Evolutionary conservation across 1,284 basidiomycete genomes (phyloP).

Genomic region (Omphalotus olearius): DNA sequence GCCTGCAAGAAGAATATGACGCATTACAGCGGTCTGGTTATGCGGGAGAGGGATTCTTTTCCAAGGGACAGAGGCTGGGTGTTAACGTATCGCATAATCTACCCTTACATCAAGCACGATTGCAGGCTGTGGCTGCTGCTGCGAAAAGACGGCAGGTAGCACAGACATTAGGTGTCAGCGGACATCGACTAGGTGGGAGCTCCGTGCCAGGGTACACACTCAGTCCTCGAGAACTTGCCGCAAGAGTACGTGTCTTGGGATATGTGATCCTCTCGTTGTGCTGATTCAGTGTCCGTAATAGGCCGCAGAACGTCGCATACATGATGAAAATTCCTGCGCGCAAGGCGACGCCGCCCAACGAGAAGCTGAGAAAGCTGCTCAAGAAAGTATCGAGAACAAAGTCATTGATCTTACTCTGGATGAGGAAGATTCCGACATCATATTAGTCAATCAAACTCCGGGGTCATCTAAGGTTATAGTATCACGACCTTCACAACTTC

Average conservation of each 20-base stretch:
- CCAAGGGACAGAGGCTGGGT: slow-evolving; percentile 65
- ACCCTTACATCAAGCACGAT: slow-evolving; percentile 57
- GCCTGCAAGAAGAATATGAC: slow-evolving; percentile 80
- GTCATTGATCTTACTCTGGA: slow-evolving; percentile 59
- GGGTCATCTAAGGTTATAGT: slow-evolving; percentile 5
- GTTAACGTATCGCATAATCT: slow-evolving; percentile 57
- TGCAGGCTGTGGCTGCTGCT: slow-evolving; percentile 70
- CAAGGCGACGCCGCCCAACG: slow-evolving; percentile 53
- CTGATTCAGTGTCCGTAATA: slow-evolving; percentile 25
- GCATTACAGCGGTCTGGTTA: slow-evolving; percentile 74
- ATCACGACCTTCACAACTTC: background rate
- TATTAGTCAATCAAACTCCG: slow-evolving; percentile 19
- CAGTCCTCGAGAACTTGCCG: slow-evolving; percentile 69
- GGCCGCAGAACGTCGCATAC: slow-evolving; percentile 77
- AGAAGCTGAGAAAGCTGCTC: slow-evolving; percentile 67
- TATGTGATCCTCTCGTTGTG: background rate
- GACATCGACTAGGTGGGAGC: slow-evolving; percentile 45
- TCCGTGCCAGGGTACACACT: slow-evolving; percentile 27
- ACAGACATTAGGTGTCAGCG: slow-evolving; percentile 48
- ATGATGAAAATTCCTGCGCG: slow-evolving; percentile 71
- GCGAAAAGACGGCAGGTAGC: slow-evolving; percentile 58
- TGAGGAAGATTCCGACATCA: slow-evolving; percentile 15
- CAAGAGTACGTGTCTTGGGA: slow-evolving; percentile 51
- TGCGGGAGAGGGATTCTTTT: slow-evolving; percentile 73
- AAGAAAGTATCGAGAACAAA: slow-evolving; percentile 59